Evolutionary conservation across 306 rosid genomes (phyloP), one percentile per base, ranked within the genome.

Genomic region (Dryas alaskensis): DNA sequence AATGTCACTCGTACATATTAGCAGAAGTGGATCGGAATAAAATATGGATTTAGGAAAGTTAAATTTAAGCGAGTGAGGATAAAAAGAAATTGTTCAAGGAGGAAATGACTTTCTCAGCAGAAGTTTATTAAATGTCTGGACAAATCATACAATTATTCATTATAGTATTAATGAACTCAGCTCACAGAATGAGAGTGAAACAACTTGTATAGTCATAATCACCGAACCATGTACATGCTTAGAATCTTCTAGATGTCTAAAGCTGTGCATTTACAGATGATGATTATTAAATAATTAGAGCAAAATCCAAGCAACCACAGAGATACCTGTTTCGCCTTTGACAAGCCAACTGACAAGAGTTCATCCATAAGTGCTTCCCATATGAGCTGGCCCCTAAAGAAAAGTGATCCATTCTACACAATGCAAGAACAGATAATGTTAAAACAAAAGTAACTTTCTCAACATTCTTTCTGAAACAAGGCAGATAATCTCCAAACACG

Each of bases 381-480:
- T 66, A 92, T 90, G 82, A 87, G 83, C 84, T 95, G 95, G 70
- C 99, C 99, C 87, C 99, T 88, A 83, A 95, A 95, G 78, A 86
- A 83, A 81, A 87, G 85, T 62, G 76, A 69, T 73, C 87, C 93
- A 75, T 77, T 78, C 92, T 87, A 79, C 46, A 17, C 65, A 67
- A 76, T 46, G 70, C 46, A 74, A 77, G 8, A 75, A 52, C 27
- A 49, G 8, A 69, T 57, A 74, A 46, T 8, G 22, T 13, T 39
- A 69, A 67, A 70, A 54, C 22, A 2, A 44, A 57, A 19, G 52
- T 10, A 65, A 13, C n/a, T 70, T 61, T 51, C 63, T 51, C 53
- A 19, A 62, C 7, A 65, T 27, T 14, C 27, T 39, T 37, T 48
- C 22, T 12, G 8, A 61, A 66, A 53, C 10, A 54, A 59, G 54